Base-by-base conservation (phyloP, 2,329 filamentous ascomycete species). In the Ophiocordyceps sinensis region DNA sequence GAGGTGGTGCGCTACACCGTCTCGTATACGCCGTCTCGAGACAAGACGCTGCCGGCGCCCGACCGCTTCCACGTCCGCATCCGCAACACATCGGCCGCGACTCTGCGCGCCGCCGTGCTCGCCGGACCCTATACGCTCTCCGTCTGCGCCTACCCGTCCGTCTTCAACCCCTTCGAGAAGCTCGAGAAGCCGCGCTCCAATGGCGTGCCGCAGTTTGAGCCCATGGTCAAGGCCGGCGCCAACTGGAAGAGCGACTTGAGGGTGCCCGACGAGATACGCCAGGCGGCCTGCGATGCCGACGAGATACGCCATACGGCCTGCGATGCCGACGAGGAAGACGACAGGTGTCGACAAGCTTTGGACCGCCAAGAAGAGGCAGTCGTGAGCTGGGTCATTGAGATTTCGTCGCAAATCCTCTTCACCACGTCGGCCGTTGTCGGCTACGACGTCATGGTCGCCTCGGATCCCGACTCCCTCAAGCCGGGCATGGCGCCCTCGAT, bases 51-150 rank as follows among this genome's bases (percentile, higher is more conserved):
- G 3, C 91, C 91, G 4, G 82, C 85, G 5, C 89, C 89, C 23
- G 68, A 82, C 48, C 71, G 78, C 51, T 76, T 98, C 30, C 77
- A 85, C 61, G 75, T 98, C 37, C 86, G 85, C 51, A 79, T 98
- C 58, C 89, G 85, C 59, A 98, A 98, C 61, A 88, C 85, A 10
- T 91, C 84, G 32, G 82, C 85, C 43, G 85, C 94, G 47, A 85
- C 91, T 13, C 70, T 96, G 32, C 85, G 91, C 54, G 91, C 91
- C 41, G 91, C 91, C 43, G 98, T 95, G 59, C 80, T 98, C 41
- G 91, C 95, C 62, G 91, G 91, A 0, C 91, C 91, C 1, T 98
- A 96, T 58, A 93, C 81, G 1, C 73, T 96, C 30, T 87, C 86
- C 53, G 82, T 88, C 38, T 79, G 88, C 40, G 84, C 87, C 21